Evolutionary conservation across 805 yeast species (phyloP), one percentile per base, ranked within the genome.

Genomic region (Starmerella apicola): DNA sequence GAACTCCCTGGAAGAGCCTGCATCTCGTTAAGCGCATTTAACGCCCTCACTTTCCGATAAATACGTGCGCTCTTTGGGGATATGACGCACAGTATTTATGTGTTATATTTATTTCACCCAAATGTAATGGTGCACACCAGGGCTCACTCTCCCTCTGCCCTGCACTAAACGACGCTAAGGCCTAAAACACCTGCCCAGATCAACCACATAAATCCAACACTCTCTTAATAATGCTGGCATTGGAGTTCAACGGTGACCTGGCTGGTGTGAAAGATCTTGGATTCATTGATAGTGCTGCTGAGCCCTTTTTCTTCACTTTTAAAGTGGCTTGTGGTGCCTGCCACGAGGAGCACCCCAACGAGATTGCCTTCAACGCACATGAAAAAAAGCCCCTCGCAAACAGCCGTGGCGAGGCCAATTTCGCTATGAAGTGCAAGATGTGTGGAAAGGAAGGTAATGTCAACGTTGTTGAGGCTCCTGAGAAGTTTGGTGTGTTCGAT

Each of bases 391-490:
- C 58, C 20, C 64, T 83, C 20, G 57, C 70, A 1, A 84, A 82
- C 0, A 72, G 86, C 32, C 70, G 76, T 45, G 95, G 95, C 12
- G 82, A 76, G 44, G 93, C 95, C 6, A 81, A 77, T 46, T 82
- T 85, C 54, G 77, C 79, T 3, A 76, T 81, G 68, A 72, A 73
- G 47, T 84, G 95, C 58, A 72, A 73, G 44, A 64, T 66, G 45
- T 84, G 95, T 60, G 54, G 59, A 36, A 56, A 64, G 23, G 63
- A 59, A 21, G 53, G 59, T 18, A 58, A 62, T 8, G 55, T 63
- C 15, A 45, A 41, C 6, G 55, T 62, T 16, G 46, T 36, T 15
- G 38, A 52, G 15, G 45, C 52, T 17, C 50, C 52, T 18, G 39
- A 46, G 39, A 31, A 60, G 8, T 38, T 41, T 7, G 44, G 43